Base-by-base conservation (phyloP, 768 basidiomycete species). In the Rubroboletus satanas region DNA sequence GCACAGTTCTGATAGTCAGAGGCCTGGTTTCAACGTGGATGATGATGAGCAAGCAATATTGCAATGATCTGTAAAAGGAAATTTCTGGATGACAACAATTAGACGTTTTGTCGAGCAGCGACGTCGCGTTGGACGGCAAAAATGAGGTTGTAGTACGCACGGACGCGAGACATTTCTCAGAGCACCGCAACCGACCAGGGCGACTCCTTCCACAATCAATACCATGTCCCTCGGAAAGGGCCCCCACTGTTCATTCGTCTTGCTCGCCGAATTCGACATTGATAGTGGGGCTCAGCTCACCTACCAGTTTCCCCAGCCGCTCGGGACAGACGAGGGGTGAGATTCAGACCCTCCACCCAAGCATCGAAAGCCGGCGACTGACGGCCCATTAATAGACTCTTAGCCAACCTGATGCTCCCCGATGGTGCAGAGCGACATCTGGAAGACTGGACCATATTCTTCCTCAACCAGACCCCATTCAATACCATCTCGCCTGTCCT, bases 201-300 rank as follows among this genome's bases (percentile, higher is more conserved):
- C 23, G 17, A 31, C 14, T 9, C 11, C n/a, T n/a, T 41, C 43
- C 18, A 36, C 48, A 17, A 56, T 35, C n/a, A n/a, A 21, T 10
- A 68, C 61, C 50, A 86, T 87, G 85, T 69, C 79, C 48, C 55
- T 62, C 2, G 78, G 76, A 73, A 78, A 81, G 74, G 81, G 82
- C 38, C 83, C 88, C 54, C 89, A 91, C 70, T 90, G 89, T 62
- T 91, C 93, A 18, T 98, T 95, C 74, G 88, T 97, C 56, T 79
- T 99, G 45, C 82, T 98, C 50, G 97, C 97, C n/a, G 97, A 98
- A 71, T 99, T 99, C 75, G 92, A 99, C 76, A 98, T 99, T 60
- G 87, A 93, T 67, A 84, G 89, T 54, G 97, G 97, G 33, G 90
- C 95, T 3, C 89, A 93, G 60, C 78, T 99, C 58, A 88, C 92